Evolutionary conservation across 2,329 filamentous ascomycete species (phyloP), one percentile per base, ranked within the genome.

Genomic region (Paraphaeosphaeria sporulosa): DNA sequence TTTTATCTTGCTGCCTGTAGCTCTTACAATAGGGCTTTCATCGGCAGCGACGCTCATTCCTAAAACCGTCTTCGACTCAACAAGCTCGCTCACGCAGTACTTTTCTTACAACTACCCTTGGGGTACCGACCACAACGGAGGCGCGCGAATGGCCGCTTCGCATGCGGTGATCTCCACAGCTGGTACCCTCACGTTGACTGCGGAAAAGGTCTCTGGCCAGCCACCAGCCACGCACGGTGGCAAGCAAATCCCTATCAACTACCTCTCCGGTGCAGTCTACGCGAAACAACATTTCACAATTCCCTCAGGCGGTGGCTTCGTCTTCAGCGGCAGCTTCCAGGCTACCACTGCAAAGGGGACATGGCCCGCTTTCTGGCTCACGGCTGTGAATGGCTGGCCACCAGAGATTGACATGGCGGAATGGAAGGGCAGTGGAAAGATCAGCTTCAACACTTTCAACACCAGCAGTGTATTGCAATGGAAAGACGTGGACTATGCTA

Each of bases 291-390:
- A 75, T 9, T 80, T 82, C 64, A 80, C 74, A 0, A 76, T 82
- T 4, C 70, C 77, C 5, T 65, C 63, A 3, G 72, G 71, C 0
- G 78, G 79, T 1, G 80, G 79, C 0, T 71, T 79, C 10, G 72
- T 80, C 49, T 80, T 83, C 63, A 64, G 60, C 1, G 80, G 71
- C 0, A 71, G 76, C 13, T 80, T 82, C 59, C 69, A 76, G 54
- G 80, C 80, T 0, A 71, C 80, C 0, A 72, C 72, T 0, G 67
- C 65, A 6, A 65, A 76, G 60, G 80, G 83, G 7, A 86, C 84
- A 0, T 87, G 85, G 86, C 85, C 85, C 0, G 85, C 85, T 0
- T 87, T 87, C 65, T 87, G 85, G 85, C 72, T 87, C 15, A 86
- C 84, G 1, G 84, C 79, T 0, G 84, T 84, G 0, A 69, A 84